phyloP scores from a whole-genome alignment of 2,329 filamentous ascomycete genomes.

The Fonsecaea pedrosoi region DNA sequence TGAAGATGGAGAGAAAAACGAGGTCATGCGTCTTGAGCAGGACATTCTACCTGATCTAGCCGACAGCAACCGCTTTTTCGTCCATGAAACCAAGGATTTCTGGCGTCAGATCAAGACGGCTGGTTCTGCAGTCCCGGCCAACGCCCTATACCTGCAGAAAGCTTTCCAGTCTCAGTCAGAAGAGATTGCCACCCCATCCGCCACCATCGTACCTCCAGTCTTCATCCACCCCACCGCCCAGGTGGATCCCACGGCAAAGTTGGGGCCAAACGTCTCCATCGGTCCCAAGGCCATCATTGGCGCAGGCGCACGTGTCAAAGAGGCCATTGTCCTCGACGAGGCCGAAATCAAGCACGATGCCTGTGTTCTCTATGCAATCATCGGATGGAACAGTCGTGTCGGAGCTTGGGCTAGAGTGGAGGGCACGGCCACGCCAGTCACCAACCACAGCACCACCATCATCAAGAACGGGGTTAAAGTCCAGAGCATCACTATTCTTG shows the following conservation, averaged over 20 bases:
- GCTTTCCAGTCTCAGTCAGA: slow-evolving; percentile 81
- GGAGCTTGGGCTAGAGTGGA: slow-evolving; percentile 99
- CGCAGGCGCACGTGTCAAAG: slow-evolving; percentile 89
- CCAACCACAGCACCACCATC: slow-evolving; percentile 90
- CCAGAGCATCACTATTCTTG: slow-evolving; percentile 95
- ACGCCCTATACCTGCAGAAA: slow-evolving; percentile 94
- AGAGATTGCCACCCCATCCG: slow-evolving; percentile 81
- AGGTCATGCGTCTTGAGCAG: slow-evolving; percentile 93
- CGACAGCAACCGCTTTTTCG: slow-evolving; percentile 97
- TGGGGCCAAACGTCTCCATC: slow-evolving; percentile 95
- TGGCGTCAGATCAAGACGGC: slow-evolving; percentile 99
- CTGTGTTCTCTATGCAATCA: slow-evolving; percentile 92
- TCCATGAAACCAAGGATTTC: slow-evolving; percentile 98
- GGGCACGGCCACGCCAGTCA: slow-evolving; percentile 85
- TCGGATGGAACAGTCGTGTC: slow-evolving; percentile 94
- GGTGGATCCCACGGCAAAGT: slow-evolving; percentile 92
- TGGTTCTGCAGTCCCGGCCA: slow-evolving; percentile 93
- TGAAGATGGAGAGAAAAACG: slow-evolving; percentile 76
- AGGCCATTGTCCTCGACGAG: slow-evolving; percentile 94
- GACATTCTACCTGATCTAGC: slow-evolving; percentile 95
- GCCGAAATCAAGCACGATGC: slow-evolving; percentile 96
- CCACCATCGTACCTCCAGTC: slow-evolving; percentile 88
- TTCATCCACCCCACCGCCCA: slow-evolving; percentile 92
- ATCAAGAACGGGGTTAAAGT: slow-evolving; percentile 99
- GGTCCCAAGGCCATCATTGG: slow-evolving; percentile 86